A percentile compares a stretch with the other conserved stretches of the same genome.
phyloP scores from a whole-genome alignment of 495 filamentous ascomycete genomes.

The Xylaria telfairii region DNA sequence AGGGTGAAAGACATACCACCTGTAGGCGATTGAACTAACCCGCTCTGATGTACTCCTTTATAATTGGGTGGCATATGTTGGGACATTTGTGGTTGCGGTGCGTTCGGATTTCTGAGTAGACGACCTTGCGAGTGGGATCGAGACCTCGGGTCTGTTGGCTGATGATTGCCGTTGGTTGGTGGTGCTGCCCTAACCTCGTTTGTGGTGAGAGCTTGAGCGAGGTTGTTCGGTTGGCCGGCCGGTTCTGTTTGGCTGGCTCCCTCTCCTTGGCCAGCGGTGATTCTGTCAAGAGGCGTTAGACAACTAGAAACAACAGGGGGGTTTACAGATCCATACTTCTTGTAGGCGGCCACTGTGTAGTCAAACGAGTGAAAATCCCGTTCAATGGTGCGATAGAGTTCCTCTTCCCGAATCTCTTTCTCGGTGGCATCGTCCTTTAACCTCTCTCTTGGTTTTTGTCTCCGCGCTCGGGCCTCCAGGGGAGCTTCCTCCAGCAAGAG shows the following conservation, averaged over 20 bases:
- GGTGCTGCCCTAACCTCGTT: constrained; percentile 43
- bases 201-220: constrained; percentile 51
- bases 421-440: constrained; percentile 93
- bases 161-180: constrained; percentile 28
- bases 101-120: constrained; percentile 23
- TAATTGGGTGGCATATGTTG: constrained; percentile 56
- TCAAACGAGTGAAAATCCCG: constrained; percentile 95
- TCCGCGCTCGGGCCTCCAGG: constrained; percentile 85
- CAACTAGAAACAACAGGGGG: neutral
- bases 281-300: constrained; percentile 28
- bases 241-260: constrained; percentile 2
- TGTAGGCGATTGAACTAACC: constrained; percentile 72
- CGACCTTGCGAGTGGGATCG: constrained; percentile 23
- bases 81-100: constrained; percentile 51
- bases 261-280: constrained; percentile 28
- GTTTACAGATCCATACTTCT: constrained; percentile 53
- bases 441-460: constrained; percentile 90
- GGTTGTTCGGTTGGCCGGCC: constrained; percentile 29
- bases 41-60: constrained; percentile 45
- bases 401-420: constrained; percentile 92
- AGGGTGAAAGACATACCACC: constrained; percentile 92
- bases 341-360: constrained; percentile 78
- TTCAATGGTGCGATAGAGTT: constrained; percentile 93
- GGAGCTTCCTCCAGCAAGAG: constrained; percentile 93
- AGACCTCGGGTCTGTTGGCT: constrained; percentile 24